Conservation (phyloP, 2,329 filamentous ascomycete genomes). For the Ploettnerulaceae sp. region DNA sequence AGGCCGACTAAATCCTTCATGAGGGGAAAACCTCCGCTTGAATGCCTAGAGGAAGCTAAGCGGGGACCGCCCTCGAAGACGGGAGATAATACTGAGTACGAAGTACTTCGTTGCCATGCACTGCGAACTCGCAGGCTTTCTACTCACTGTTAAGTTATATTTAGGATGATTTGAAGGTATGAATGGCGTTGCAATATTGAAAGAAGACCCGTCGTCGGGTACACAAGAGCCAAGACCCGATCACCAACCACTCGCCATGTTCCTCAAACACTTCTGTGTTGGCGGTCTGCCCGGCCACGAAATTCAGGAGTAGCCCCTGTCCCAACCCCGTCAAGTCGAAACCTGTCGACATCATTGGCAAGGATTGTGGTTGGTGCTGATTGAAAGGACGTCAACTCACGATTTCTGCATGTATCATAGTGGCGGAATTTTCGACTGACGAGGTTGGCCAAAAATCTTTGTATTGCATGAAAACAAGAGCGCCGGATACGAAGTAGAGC, state of each 20-base stretch:
- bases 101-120: background rate
- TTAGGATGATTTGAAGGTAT: background rate
- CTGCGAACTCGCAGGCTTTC: background rate
- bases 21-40: background rate
- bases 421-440: slow-evolving; percentile 6
- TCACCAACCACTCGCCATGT: slow-evolving; percentile 9
- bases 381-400: background rate
- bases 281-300: slow-evolving; percentile 3
- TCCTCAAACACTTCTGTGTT: background rate
- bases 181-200: background rate
- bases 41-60: background rate
- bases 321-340: slow-evolving; percentile 1
- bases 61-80: background rate
- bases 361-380: slow-evolving; percentile 6
- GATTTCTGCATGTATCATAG: slow-evolving; percentile 11
- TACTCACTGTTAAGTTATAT: background rate
- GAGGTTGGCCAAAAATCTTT: slow-evolving; percentile 9
- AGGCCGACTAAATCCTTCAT: background rate
- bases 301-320: slow-evolving; percentile 7
- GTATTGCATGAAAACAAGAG: slow-evolving; percentile 2
- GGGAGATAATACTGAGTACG: background rate
- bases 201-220: background rate
- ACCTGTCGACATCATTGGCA: slow-evolving; percentile 14
- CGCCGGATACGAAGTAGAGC: background rate
- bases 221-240: background rate